Evolutionary conservation across 2,329 filamentous ascomycete genomes (phyloP), one percentile per base, ranked within the genome.

Genomic region (Lasiodiplodia citricola): DNA sequence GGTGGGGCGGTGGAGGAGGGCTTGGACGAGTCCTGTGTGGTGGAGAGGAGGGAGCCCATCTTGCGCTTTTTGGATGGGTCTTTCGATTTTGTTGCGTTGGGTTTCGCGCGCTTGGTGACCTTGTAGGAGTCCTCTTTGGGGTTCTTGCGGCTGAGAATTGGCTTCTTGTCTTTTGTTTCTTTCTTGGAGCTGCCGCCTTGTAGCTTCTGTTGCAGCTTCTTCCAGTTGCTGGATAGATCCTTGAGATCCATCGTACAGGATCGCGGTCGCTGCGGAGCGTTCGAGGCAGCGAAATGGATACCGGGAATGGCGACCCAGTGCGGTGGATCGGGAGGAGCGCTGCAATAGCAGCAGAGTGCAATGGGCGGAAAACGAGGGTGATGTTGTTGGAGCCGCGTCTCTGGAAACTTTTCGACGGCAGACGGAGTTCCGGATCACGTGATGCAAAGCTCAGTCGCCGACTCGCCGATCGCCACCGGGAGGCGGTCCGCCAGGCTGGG

Each of bases 191-290:
- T 70, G 76, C 66, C 76, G 71, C 81, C 69, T 70, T 79, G 72
- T 65, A 79, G 81, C 74, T 86, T 86, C 72, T 87, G 86, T 81
- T 93, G 91, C 67, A 94, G 85, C 81, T 87, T 91, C 81, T 93
- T 93, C 92, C 92, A 94, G 77, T 94, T 94, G 76, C 83, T 84
- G 72, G 82, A 83, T 57, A 84, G 75, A 67, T 78, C 77, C 28
- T 65, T 73, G 62, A 80, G 71, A 71, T 82, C 77, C 73, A 85
- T 83, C 64, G 72, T 68, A 68, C 71, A 67, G 60, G n/a, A 47
- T 14, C 41, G 23, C 35, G 28, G 41, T 21, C 25, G 54, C 58
- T 56, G 57, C 67, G 28, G 51, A 28, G 51, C 51, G 28, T 13
- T 21, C 13, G 14, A n/a, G 52, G 25, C 50, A 51, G 8, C 21